A percentile compares a stretch with the other conserved stretches of the same genome.
These are phyloP conservation scores for Nidularia pulvinata DNA, from an alignment of 768 basidiomycete species.

Conservation along the genomic window DNA sequence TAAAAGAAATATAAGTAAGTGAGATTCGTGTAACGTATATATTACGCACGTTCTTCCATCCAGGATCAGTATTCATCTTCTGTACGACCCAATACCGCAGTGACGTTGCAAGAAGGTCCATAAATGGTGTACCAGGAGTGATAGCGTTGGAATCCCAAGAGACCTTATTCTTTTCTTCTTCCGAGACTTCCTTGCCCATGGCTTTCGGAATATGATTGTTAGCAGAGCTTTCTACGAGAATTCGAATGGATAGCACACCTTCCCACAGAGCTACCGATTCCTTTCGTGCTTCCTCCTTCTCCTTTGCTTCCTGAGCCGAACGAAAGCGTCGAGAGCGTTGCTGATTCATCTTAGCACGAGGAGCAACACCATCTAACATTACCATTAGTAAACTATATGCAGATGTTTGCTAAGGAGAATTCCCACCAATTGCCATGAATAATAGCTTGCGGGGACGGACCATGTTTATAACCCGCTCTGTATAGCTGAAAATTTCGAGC, in stretches of 20 bases:
- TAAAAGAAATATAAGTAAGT: conserved; percentile 20
- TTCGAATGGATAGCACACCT: conserved; percentile 40
- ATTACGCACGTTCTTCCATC: conserved; percentile 84
- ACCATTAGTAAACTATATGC: not conserved
- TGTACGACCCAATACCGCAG: conserved; percentile 96
- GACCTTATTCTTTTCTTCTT: conserved; percentile 82
- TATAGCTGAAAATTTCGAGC: conserved; percentile 96
- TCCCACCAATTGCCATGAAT: conserved; percentile 97
- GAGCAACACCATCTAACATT: conserved; percentile 87
- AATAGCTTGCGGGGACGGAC: conserved; percentile 91
- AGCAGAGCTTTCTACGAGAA: not conserved
- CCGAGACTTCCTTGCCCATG: conserved; percentile 88
- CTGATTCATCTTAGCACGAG: conserved; percentile 99
- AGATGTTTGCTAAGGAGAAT: not conserved
- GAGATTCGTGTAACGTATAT: not conserved
- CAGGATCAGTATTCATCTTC: conserved; percentile 94
- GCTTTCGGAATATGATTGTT: conserved; percentile 38
- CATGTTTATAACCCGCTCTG: conserved; percentile 98
- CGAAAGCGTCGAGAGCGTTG: conserved; percentile 97
- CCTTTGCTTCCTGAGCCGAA: conserved; percentile 91
- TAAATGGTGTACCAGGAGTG: conserved; percentile 98
- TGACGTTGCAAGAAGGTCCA: conserved; percentile 87
- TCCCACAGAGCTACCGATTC: conserved; percentile 87
- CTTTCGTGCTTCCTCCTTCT: conserved; percentile 86
- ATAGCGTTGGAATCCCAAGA: conserved; percentile 99